Conservation (phyloP, 192 early-diverging fungal species). For the Powellomyces hirtus region DNA sequence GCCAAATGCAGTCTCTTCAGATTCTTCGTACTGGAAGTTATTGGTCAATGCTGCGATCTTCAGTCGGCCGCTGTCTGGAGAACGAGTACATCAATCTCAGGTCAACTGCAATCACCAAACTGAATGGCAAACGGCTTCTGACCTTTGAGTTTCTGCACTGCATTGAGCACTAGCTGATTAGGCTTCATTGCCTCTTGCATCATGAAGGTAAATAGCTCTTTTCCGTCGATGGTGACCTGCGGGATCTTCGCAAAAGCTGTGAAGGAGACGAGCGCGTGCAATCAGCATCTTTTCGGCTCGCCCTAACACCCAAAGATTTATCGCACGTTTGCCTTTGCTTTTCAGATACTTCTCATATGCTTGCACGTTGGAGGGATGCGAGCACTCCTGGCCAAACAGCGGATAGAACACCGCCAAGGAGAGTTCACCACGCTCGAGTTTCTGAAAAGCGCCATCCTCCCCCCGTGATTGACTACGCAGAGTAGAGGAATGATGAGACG, state of each 20-base stretch:
- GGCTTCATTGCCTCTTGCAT: conserved; percentile 54
- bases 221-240: conserved; percentile 46
- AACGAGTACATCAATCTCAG: background rate
- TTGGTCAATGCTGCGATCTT: conserved; percentile 81
- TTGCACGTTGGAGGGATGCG: conserved; percentile 42
- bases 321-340: conserved; percentile 19
- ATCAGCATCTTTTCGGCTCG: no score
- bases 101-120: background rate
- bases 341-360: conserved; percentile 40
- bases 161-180: conserved; percentile 47
- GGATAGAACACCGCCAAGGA: conserved; percentile 55
- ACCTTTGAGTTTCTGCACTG: conserved; percentile 49
- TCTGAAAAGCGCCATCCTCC: conserved; percentile 54
- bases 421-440: conserved; percentile 63
- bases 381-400: conserved; percentile 58
- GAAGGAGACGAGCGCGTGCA: no score
- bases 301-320: background rate
- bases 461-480: conserved; percentile 31
- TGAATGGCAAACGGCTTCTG: background rate
- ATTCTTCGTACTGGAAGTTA: conserved; percentile 55
- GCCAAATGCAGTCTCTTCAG: background rate
- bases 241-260: background rate
- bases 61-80: conserved; percentile 45
- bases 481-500: no score
- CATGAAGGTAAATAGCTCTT: conserved; percentile 60